A percentile compares a stretch with the other conserved stretches of the same genome.
These are phyloP conservation scores for Aureobasidium pullulans DNA, from an alignment of 2,329 filamentous ascomycete genomes.

Conservation along the genomic window DNA sequence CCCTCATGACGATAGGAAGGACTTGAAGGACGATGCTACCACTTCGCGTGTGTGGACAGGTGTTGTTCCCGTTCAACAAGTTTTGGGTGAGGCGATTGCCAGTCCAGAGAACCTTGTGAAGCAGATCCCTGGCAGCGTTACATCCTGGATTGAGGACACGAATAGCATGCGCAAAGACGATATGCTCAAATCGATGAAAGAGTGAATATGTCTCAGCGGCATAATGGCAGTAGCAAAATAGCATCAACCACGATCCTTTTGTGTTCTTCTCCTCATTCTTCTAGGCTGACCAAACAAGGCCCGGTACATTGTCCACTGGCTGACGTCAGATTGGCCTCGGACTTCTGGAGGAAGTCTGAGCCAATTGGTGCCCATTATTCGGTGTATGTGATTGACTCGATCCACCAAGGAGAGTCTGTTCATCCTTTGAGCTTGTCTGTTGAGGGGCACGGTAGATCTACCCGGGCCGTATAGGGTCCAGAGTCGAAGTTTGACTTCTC, in stretches of 20 bases:
- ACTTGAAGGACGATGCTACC: conserved; percentile 43
- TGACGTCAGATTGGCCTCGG: neutral
- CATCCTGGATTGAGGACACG: conserved; percentile 42
- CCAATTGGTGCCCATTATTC: conserved; percentile 19
- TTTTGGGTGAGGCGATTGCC: conserved; percentile 56
- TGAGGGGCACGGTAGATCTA: conserved; percentile 3
- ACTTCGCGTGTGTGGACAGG: conserved; percentile 50
- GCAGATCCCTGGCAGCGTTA: conserved; percentile 56
- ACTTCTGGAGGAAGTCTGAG: neutral
- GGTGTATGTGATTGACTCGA: conserved; percentile 26
- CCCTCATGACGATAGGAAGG: conserved; percentile 54
- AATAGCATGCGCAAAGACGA: conserved; percentile 29
- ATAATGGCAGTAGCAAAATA: neutral
- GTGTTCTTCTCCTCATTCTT: neutral
- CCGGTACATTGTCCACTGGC: neutral
- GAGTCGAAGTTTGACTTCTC: conserved; percentile 24
- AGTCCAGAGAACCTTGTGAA: conserved; percentile 52
- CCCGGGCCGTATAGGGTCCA: conserved; percentile 30
- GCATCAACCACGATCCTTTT: neutral
- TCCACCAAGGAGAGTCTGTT: conserved; percentile 23
- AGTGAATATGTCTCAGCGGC: neutral
- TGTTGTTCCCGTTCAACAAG: conserved; percentile 57
- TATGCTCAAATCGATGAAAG: neutral
- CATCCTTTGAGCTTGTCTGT: neutral
- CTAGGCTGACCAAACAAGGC: neutral